Evolutionary conservation across 495 filamentous ascomycete genomes (phyloP), one percentile per base, ranked within the genome.

Genomic region (Penicillium odoratum): DNA sequence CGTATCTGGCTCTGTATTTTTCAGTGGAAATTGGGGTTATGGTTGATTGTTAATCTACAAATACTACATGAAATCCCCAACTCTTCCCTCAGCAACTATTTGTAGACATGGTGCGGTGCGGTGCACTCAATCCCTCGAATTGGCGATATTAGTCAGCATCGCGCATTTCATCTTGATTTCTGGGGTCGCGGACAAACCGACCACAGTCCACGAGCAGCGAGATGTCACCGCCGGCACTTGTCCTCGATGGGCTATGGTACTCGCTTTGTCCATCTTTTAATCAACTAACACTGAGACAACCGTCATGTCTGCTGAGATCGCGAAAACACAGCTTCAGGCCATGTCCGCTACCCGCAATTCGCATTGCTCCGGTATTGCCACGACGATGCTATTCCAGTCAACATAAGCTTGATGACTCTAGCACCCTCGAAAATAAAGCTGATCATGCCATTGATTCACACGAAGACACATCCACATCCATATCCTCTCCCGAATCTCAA

Each of bases 181-280:
- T 15, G 38, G 15, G 15, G 38, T n/a, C 28, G 47, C 28, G 47
- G 47, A 33, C 13, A 0, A 40, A 40, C 38, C 38, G 8, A 47
- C 26, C 21, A 13, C 26, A 4, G 18, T 47, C 44, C 26, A 11
- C 31, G 36, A 52, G 45, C n/a, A 48, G 10, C 67, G 67, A 67
- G 66, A 83, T 83, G 83, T 72, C 76, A 51, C 71, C 67, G 52
- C 66, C 65, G 61, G 69, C 76, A 57, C 63, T 84, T 33, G 67
- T 79, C 31, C 58, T 85, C 42, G 85, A 88, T 68, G 86, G 83
- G 53, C 76, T 89, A 45, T 88, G 84, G 85, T 81, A 83, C 63
- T 86, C 81, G 70, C 73, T 90, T 29, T 87, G 85, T 70, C 87
- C 85, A 36, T 83, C 80, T 48, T 77, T 85, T 55, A 75, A 51